A percentile compares a stretch with the other conserved stretches of the same genome.
These are phyloP conservation scores for Lablab purpureus DNA, from an alignment of 306 rosid genomes.

Conservation along the genomic window DNA sequence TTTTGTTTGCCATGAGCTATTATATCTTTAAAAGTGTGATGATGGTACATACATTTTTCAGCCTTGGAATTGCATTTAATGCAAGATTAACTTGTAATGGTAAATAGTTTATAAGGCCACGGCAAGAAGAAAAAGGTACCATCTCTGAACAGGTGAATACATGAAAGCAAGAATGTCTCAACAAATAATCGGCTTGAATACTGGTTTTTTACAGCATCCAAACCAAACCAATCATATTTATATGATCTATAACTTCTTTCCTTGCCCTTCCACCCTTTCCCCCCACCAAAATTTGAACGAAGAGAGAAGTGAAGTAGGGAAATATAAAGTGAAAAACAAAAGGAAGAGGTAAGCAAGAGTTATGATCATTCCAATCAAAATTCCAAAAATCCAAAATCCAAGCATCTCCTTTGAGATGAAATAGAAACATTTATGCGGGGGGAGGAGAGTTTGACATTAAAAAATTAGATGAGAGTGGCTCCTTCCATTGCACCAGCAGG, in stretches of 20 bases:
- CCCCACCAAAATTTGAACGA: slow-evolving; percentile 26
- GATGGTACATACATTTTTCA: neutral
- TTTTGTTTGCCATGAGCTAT: neutral
- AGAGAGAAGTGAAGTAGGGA: slow-evolving; percentile 10
- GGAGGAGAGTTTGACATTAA: slow-evolving; percentile 15
- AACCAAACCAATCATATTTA: slow-evolving; percentile 21
- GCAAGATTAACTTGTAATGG: neutral
- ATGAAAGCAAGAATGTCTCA: slow-evolving; percentile 10
- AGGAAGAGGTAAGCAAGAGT: neutral
- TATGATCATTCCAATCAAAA: slow-evolving; percentile 45
- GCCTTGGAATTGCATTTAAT: slow-evolving; percentile 1
- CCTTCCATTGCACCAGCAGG: slow-evolving; percentile 45
- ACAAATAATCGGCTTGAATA: neutral
- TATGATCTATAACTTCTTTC: slow-evolving; percentile 6
- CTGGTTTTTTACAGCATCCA: slow-evolving; percentile 7
- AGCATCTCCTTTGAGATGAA: slow-evolving; percentile 33
- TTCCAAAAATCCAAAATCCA: slow-evolving; percentile 45
- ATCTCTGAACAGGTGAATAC: neutral
- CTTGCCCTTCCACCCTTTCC: neutral
- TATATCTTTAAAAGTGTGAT: neutral
- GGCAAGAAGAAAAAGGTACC: slow-evolving; percentile 12
- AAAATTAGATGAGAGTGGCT: slow-evolving; percentile 50
- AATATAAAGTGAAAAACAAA: neutral
- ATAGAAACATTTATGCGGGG: slow-evolving; percentile 37
- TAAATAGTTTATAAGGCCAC: neutral